phyloP scores from a whole-genome alignment of 768 basidiomycete genomes.

The Trichaptum fuscoviolaceum region DNA sequence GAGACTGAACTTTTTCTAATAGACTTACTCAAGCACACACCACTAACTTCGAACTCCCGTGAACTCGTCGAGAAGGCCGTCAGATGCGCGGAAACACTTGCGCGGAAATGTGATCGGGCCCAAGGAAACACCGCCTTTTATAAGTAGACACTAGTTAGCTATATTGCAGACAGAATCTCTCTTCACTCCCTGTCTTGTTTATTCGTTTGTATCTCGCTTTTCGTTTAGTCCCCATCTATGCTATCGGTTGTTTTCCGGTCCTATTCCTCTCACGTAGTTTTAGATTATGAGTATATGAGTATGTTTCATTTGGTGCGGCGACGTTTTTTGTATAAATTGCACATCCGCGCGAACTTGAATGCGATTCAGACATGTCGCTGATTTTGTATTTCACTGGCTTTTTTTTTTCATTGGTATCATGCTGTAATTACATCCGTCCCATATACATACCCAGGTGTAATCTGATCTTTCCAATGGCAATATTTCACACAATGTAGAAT shows the following conservation, averaged over 20 bases:
- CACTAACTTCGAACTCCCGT: slow-evolving; percentile 41
- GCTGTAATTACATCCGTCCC: not conserved
- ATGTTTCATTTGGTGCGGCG: not conserved
- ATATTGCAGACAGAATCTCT: not conserved
- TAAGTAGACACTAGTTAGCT: slow-evolving; percentile 8
- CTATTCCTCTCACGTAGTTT: not conserved
- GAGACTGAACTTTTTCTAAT: slow-evolving; percentile 5
- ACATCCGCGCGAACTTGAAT: not conserved
- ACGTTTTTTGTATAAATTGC: not conserved
- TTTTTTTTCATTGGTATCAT: not conserved
- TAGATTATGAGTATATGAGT: not conserved
- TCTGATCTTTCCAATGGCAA: not conserved
- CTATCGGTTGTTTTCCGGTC: not conserved
- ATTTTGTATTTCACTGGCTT: not conserved
- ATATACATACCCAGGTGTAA: not conserved
- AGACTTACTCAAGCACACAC: slow-evolving; percentile 51
- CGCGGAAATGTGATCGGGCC: slow-evolving; percentile 53
- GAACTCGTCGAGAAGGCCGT: slow-evolving; percentile 53
- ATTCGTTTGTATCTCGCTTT: not conserved
- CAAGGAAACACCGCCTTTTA: slow-evolving; percentile 50
- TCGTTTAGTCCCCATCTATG: not conserved
- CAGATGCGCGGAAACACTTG: slow-evolving; percentile 52
- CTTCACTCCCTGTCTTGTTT: not conserved
- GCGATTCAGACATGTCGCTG: not conserved
- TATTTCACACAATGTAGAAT: no score